Base-by-base conservation (phyloP, 176 grass and related monocot species). In the Juncus inflexus region DNA sequence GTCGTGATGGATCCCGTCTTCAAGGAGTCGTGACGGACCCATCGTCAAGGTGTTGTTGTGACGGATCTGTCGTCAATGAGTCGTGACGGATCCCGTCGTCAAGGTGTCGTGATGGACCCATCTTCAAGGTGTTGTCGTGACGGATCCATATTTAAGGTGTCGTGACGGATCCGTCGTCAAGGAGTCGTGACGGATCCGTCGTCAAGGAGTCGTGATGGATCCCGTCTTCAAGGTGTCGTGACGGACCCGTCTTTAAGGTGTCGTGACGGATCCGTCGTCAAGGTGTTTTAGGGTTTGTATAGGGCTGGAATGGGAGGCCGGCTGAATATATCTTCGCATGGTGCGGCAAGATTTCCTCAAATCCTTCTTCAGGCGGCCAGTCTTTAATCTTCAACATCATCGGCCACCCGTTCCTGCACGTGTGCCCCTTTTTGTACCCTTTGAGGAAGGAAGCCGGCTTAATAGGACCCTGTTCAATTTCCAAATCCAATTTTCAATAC, bases 71-170 rank as follows among this genome's bases (percentile, higher is more conserved):
- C n/a, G n/a, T n/a, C n/a, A n/a, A n/a, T n/a, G n/a, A n/a, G n/a
- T n/a, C n/a, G n/a, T n/a, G n/a, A n/a, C n/a, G n/a, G n/a, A n/a
- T n/a, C n/a, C n/a, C n/a, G n/a, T n/a, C n/a, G n/a, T n/a, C n/a
- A n/a, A n/a, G n/a, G n/a, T n/a, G n/a, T n/a, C n/a, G n/a, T n/a
- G n/a, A n/a, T n/a, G n/a, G n/a, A n/a, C n/a, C n/a, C n/a, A n/a
- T n/a, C n/a, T n/a, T n/a, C n/a, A n/a, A n/a, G n/a, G n/a, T n/a
- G n/a, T n/a, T n/a, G n/a, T 7, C 42, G 5, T 3, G 42, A 45
- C 90, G 84, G 85, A 89, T 89, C 42, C 84, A 84, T 77, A 95
- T 95, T 72, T 89, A 95, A 61, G 84, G 83, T 80, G 88, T 95
- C 78, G 90, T 84, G 7, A 84, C 90, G 82, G 72, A 77, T 95